A percentile compares a stretch with the other conserved stretches of the same genome.
phyloP scores from a whole-genome alignment of 1,139 yeast genomes.

The Magnusiomyces ingens region DNA sequence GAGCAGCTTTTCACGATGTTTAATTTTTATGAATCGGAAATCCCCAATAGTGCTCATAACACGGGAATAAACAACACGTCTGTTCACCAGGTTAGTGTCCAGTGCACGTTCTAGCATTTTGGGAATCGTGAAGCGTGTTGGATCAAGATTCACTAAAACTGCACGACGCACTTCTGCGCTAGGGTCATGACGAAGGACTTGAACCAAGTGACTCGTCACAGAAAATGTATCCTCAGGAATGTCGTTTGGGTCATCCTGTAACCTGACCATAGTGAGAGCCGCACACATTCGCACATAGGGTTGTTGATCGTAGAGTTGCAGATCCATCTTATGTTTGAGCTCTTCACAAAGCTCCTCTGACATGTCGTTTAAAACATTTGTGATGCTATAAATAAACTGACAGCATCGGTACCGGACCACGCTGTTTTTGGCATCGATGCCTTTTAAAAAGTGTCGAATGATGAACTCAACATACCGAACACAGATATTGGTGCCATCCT shows the following conservation, averaged over 20 bases:
- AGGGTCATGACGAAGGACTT: slow-evolving; percentile 66
- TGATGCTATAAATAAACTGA: slow-evolving; percentile 67
- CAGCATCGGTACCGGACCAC: slow-evolving; percentile 76
- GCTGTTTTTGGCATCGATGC: slow-evolving; percentile 69
- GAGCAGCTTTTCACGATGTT: slow-evolving; percentile 59
- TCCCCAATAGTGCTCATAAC: slow-evolving; percentile 64
- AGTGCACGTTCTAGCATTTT: slow-evolving; percentile 73
- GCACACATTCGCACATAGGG: slow-evolving; percentile 75
- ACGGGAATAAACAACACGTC: slow-evolving; percentile 67
- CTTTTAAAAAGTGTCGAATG: slow-evolving; percentile 61
- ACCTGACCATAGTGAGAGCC: slow-evolving; percentile 67
- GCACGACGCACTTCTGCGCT: slow-evolving; percentile 73
- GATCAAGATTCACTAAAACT: slow-evolving; percentile 62
- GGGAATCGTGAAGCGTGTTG: slow-evolving; percentile 49
- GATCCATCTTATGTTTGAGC: slow-evolving; percentile 52
- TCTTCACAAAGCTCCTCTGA: slow-evolving; percentile 66
- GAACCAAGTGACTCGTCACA: slow-evolving; percentile 42
- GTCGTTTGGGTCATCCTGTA: slow-evolving; percentile 46
- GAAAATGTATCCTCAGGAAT: slow-evolving; percentile 39
- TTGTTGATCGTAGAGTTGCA: slow-evolving; percentile 73
- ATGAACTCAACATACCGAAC: slow-evolving; percentile 51
- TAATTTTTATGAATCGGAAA: slow-evolving; percentile 51
- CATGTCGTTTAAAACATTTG: slow-evolving; percentile 68
- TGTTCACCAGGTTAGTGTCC: slow-evolving; percentile 63
- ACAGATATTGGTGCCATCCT: slow-evolving; percentile 35